Percentiles rank a stretch among this genome's conserved stretches.
Conservation (phyloP, 2,329 filamentous ascomycete genomes). For the Phyllosticta ampelicida region DNA sequence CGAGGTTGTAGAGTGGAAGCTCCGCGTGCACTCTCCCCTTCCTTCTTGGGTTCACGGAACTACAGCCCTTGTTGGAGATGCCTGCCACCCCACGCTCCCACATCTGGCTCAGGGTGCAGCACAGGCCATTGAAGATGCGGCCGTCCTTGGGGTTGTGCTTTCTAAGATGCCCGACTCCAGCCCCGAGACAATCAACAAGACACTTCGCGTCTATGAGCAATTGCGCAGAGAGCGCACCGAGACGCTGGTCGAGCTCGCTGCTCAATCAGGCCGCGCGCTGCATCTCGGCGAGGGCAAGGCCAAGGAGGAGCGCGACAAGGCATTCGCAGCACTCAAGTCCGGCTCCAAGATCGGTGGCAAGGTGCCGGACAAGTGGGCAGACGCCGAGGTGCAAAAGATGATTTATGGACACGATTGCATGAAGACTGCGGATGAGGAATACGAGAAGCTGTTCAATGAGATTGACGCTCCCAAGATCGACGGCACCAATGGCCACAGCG, state of each 20-base stretch:
- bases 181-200: slow-evolving; percentile 39
- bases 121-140: slow-evolving; percentile 54
- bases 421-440: slow-evolving; percentile 34
- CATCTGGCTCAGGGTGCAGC: slow-evolving; percentile 55
- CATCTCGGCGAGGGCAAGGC: slow-evolving; percentile 49
- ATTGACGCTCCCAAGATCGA: not conserved
- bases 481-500: not conserved
- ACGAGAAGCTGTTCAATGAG: slow-evolving; percentile 17
- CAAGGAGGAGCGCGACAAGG: slow-evolving; percentile 47
- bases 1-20: slow-evolving; percentile 57
- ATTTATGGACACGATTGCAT: slow-evolving; percentile 39
- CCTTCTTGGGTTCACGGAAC: slow-evolving; percentile 49
- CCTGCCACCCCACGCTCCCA: slow-evolving; percentile 53
- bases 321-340: slow-evolving; percentile 39
- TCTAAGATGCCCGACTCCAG: slow-evolving; percentile 35
- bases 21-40: slow-evolving; percentile 51
- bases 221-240: slow-evolving; percentile 48
- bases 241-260: slow-evolving; percentile 45
- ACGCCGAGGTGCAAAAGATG: slow-evolving; percentile 39
- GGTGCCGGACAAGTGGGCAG: slow-evolving; percentile 43
- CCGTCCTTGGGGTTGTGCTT: slow-evolving; percentile 44
- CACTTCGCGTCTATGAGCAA: slow-evolving; percentile 45
- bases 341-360: slow-evolving; percentile 24
- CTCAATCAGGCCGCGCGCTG: slow-evolving; percentile 42
- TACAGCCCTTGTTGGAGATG: slow-evolving; percentile 47